These are phyloP conservation scores for Penicillium macrosclerotiorum DNA, from an alignment of 495 filamentous ascomycete genomes.

Conservation along the genomic window DNA sequence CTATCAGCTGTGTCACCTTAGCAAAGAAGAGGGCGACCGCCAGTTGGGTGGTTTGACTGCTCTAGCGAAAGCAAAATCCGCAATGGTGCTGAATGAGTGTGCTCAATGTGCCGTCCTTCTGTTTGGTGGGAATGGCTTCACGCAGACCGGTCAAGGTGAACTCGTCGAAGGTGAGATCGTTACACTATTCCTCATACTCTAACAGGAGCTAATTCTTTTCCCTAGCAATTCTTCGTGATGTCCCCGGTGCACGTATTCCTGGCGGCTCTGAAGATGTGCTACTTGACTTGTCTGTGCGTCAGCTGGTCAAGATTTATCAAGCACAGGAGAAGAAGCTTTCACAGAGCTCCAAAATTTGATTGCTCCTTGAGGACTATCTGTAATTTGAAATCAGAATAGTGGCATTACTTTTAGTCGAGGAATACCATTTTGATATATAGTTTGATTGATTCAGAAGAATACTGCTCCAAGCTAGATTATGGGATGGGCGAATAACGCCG, in stretches of 20 bases:
- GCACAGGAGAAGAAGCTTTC: constrained; percentile 60
- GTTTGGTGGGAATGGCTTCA: constrained; percentile 73
- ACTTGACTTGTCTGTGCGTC: constrained; percentile 66
- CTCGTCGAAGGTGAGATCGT: constrained; percentile 58
- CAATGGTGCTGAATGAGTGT: constrained; percentile 68
- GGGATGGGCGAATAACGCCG: too few relatives aligned
- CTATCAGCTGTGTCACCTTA: constrained; percentile 64
- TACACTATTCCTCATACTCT: not conserved
- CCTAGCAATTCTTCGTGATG: constrained; percentile 63
- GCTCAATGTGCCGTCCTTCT: constrained; percentile 64
- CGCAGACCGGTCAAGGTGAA: constrained; percentile 65
- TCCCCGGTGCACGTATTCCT: constrained; percentile 60
- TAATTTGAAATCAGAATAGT: too few relatives aligned
- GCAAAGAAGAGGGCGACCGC: constrained; percentile 59
- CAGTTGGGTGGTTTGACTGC: constrained; percentile 69
- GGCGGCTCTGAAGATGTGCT: constrained; percentile 76
- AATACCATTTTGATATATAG: too few relatives aligned
- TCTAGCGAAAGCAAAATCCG: constrained; percentile 67
- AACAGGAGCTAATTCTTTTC: not conserved
- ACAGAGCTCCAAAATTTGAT: constrained; percentile 36
- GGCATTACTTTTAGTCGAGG: too few relatives aligned
- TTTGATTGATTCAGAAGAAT: too few relatives aligned
- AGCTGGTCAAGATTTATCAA: constrained; percentile 71
- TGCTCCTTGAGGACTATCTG: not conserved
- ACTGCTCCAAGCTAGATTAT: too few relatives aligned